Conservation (phyloP, 1,284 basidiomycete genomes). For the Ustanciosporium gigantosporum region DNA sequence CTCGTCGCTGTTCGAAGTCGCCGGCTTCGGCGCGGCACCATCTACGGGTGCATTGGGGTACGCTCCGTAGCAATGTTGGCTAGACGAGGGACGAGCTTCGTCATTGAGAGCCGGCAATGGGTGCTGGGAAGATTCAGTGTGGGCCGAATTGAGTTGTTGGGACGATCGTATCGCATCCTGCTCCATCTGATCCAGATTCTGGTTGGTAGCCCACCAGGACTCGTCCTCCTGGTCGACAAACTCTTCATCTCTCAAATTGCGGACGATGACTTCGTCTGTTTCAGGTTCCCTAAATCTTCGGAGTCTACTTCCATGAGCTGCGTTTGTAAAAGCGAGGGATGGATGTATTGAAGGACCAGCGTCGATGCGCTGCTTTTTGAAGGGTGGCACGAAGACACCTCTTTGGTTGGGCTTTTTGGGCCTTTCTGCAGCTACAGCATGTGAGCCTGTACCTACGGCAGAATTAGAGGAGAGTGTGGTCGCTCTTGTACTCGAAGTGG, state of each 20-base stretch:
- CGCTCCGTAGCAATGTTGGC: neutral
- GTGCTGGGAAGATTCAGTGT: no score
- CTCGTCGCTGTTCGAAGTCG: slow-evolving; percentile 2
- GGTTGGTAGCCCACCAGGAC: slow-evolving; percentile 31
- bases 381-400: slow-evolving; percentile 22
- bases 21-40: no score
- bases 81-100: neutral
- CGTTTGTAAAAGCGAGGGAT: neutral
- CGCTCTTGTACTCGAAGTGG: neutral
- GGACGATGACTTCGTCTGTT: slow-evolving; percentile 30
- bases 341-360: neutral
- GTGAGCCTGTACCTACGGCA: no score
- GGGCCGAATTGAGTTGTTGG: slow-evolving; percentile 16
- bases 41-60: neutral
- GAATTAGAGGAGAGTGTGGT: neutral
- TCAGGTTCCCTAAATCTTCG: slow-evolving; percentile 6
- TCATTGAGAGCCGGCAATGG: neutral
- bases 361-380: slow-evolving; percentile 29
- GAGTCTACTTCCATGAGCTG: neutral
- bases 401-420: slow-evolving; percentile 1
- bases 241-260: slow-evolving; percentile 23
- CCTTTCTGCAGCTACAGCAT: neutral
- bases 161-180: slow-evolving; percentile 40
- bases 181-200: slow-evolving; percentile 31
- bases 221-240: slow-evolving; percentile 31